Base-by-base conservation (phyloP, 495 filamentous ascomycete genomes). In the Trypethelium eluteriae region DNA sequence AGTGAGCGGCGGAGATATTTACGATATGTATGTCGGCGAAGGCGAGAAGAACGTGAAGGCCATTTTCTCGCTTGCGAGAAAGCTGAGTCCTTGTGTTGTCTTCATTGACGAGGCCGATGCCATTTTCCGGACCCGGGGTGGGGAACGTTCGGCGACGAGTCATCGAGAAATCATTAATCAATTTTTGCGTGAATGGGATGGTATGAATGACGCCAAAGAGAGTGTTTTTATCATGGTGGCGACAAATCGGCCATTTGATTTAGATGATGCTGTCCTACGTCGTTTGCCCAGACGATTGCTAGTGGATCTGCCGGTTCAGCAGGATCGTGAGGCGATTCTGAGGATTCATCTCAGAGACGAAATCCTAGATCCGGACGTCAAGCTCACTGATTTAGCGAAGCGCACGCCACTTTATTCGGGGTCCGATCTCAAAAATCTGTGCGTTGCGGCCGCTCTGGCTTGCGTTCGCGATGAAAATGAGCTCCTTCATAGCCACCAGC, bases 71-170 rank as follows among this genome's bases (percentile, higher is more conserved):
- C 80, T 98, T 0, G 95, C 94, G 2, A 89, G 90, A 76, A 97
- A 96, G 74, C 84, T 97, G 25, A 86, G 87, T n/a, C 94, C 94
- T 2, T 91, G 92, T 73, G 87, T 98, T 0, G 89, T 98, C 34
- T 98, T 98, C 79, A 91, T 98, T 70, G 94, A 98, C 76, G 94
- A 98, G 76, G 95, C 92, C 7, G 94, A 98, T 74, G 89, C 93
- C 5, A 86, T 98, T 50, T 89, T 98, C 67, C 87, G 89, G 16
- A 84, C 88, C 2, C 85, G 94, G 35, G 83, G 86, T 50, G 80
- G 80, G 18, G 79, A 80, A 63, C 80, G 80, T 35, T 84, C 85
- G 66, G 74, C 82, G 1, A 84, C 83, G 12, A 85, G 80, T 9
- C 90, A 94, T 73, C 85, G 94, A 56, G 94, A 98, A 77, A 87